Evolutionary conservation across 257 asterid species (phyloP).

Genomic region (Solanum pinnatisectum): DNA sequence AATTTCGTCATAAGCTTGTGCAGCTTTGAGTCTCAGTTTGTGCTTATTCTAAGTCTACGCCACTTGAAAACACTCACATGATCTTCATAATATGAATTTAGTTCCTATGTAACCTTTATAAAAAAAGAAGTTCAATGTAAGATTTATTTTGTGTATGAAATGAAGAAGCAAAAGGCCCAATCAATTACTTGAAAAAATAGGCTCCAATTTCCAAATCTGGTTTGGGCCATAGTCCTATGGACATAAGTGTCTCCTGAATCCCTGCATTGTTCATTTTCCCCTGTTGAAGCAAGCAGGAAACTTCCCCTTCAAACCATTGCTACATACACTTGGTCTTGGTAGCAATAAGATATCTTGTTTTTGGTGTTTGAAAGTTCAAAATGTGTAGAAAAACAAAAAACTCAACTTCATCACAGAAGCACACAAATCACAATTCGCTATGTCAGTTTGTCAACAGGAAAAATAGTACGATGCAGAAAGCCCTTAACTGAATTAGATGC

Average conservation of each 20-base stretch:
- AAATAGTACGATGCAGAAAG: not conserved
- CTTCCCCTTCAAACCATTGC: not conserved
- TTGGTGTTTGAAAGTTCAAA: not conserved
- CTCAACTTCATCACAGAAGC: not conserved
- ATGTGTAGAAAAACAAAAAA: not conserved
- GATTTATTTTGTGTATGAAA: not conserved
- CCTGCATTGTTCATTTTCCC: not conserved
- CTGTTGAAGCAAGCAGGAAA: not conserved
- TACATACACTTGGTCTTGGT: not conserved
- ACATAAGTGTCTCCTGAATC: not conserved
- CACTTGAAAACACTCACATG: not conserved
- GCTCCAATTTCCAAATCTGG: not conserved
- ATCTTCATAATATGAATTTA: not conserved
- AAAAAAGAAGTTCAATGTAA: not conserved
- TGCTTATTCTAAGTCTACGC: not conserved
- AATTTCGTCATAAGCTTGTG: not conserved
- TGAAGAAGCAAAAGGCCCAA: not conserved
- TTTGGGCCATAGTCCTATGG: not conserved
- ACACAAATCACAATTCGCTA: not conserved
- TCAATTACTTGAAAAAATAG: not conserved
- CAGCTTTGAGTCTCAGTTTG: not conserved
- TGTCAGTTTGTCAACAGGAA: not conserved
- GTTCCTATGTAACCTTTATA: not conserved
- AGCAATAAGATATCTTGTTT: not conserved
- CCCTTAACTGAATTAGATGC: conserved; percentile 64